phyloP scores from a whole-genome alignment of 176 grass and related monocot species.

The Alloteropsis semialata region DNA sequence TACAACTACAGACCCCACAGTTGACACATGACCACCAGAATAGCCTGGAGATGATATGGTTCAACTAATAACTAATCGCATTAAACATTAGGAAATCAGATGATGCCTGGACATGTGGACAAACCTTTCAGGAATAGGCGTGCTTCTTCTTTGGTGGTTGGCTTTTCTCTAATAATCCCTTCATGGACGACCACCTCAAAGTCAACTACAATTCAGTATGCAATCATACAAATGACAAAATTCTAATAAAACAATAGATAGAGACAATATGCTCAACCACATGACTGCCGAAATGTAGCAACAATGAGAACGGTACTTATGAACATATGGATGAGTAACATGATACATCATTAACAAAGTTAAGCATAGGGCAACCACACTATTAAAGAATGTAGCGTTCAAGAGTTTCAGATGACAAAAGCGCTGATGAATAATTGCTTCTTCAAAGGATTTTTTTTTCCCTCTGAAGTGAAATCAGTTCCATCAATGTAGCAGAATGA shows the following conservation, averaged over 20 bases:
- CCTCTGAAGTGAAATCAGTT: no score
- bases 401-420: no score
- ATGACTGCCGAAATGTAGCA: not conserved
- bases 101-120: not conserved
- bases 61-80: slow-evolving; percentile 2
- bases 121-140: slow-evolving; percentile 90
- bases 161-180: slow-evolving; percentile 97
- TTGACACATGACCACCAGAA: slow-evolving; percentile 89
- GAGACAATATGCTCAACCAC: slow-evolving; percentile 2
- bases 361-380: no score
- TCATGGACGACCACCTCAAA: slow-evolving; percentile 96
- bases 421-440: no score
- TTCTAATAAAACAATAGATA: not conserved
- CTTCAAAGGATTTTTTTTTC: no score
- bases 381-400: no score
- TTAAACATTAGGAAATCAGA: not conserved
- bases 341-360: not conserved
- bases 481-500: no score
- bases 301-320: not conserved
- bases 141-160: slow-evolving; percentile 90
- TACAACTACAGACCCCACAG: slow-evolving; percentile 77
- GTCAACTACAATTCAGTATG: slow-evolving; percentile 64
- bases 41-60: slow-evolving; percentile 51
- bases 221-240: slow-evolving; percentile 32
- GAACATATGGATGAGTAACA: not conserved